Base-by-base conservation (phyloP, 495 filamentous ascomycete genomes). In the Sphaerosporella brunnea region DNA sequence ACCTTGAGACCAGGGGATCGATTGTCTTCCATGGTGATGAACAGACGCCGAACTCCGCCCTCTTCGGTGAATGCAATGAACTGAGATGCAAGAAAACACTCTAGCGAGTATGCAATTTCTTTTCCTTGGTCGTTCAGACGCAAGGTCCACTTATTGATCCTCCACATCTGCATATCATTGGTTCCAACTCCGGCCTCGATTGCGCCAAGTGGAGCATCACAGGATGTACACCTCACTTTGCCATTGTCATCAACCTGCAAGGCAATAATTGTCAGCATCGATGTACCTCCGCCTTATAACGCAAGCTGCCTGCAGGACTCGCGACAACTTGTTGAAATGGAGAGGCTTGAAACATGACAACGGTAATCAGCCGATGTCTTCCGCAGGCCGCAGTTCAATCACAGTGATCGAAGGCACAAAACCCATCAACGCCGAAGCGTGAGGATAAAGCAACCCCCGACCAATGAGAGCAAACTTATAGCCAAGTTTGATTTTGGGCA, bases 401-500 rank as follows among this genome's bases (percentile, higher is more conserved):
- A 32, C 39, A 3, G 28, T 8, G 7, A 62, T 63, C 54, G 25
- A 20, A 44, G 8, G 48, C 52, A 45, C n/a, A n/a, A n/a, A 54
- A 63, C 54, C 62, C 62, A 50, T 53, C 54, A 53, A 54, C 62
- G 50, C 50, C 36, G 43, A 46, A 49, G 42, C 47, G 51, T 39
- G 35, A 51, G 48, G 50, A 59, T 61, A 55, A 65, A 63, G 45
- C 63, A 58, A 55, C 43, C 49, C 38, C 42, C 46, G 43, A 53
- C 54, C 36, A 51, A 57, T 53, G 62, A 62, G 50, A 62, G 50
- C 23, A 15, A 3, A 44, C 20, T 44, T 3, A 7, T 15, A 46
- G n/a, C 15, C n/a, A 38, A 56, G 52, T 46, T 76, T 71, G 24
- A 66, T 93, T 62, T 93, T 60, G 84, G 85, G 80, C 75, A 83